Percentiles rank a stretch among this genome's conserved stretches.
Conservation (phyloP, 345 rosid species). For the Lepidium sativum region DNA sequence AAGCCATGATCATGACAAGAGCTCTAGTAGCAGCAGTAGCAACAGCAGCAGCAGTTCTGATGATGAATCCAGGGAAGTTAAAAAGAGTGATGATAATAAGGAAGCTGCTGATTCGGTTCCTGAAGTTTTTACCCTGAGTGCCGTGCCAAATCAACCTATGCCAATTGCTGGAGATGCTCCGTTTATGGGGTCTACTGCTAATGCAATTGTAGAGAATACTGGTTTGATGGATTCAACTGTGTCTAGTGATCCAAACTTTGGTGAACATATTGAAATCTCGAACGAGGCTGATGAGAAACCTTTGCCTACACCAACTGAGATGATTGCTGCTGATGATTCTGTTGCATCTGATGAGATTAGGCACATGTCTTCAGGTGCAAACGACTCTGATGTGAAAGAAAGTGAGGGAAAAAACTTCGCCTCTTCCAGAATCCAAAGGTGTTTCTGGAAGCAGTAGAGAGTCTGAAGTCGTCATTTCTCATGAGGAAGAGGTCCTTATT, state of each 20-base stretch:
- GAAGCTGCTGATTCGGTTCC: conserved; percentile 19
- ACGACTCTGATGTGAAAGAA: conserved; percentile 15
- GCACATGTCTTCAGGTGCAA: conserved; percentile 16
- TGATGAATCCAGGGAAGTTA: conserved; percentile 38
- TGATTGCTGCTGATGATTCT: not conserved
- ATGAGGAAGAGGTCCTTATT: conserved; percentile 37
- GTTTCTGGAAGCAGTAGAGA: conserved; percentile 24
- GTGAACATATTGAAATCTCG: conserved; percentile 23
- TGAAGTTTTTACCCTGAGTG: conserved; percentile 18
- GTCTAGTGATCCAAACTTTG: conserved; percentile 20
- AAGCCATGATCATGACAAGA: conserved; percentile 36
- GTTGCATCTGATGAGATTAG: conserved; percentile 21
- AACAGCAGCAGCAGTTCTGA: conserved; percentile 45
- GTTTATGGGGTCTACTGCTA: conserved; percentile 20
- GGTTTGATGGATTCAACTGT: conserved; percentile 20
- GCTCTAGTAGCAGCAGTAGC: conserved; percentile 36
- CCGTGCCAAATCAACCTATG: conserved; percentile 25
- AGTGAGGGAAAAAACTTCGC: conserved; percentile 20
- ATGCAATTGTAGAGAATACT: conserved; percentile 27
- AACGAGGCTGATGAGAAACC: conserved; percentile 28
- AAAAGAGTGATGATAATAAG: conserved; percentile 27
- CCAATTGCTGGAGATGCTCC: conserved; percentile 29
- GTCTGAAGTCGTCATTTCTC: conserved; percentile 27
- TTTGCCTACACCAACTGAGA: conserved; percentile 15
- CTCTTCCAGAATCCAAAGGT: conserved; percentile 27